A percentile compares a stretch with the other conserved stretches of the same genome.
These are phyloP conservation scores for Schizophyllum commune DNA, from an alignment of 1,284 basidiomycete genomes.

Conservation along the genomic window DNA sequence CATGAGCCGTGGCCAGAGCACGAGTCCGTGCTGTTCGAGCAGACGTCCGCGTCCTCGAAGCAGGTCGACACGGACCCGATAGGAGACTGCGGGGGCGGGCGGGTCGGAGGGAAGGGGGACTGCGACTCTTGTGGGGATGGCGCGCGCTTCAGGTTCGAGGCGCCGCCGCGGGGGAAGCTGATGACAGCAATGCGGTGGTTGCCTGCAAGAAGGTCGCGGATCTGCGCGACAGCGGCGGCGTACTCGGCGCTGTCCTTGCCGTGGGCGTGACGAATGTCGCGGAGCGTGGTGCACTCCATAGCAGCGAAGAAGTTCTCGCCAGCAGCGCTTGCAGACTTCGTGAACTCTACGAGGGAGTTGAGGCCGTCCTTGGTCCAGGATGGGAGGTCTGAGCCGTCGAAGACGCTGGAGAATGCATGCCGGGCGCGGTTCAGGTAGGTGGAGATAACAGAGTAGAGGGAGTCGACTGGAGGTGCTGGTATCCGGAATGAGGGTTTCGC, in stretches of 20 bases:
- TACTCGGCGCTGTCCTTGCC: slow-evolving; percentile 52
- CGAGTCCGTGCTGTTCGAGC: slow-evolving; percentile 50
- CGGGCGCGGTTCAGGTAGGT: slow-evolving; percentile 51
- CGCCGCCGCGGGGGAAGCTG: slow-evolving; percentile 23
- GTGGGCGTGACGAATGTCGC: slow-evolving; percentile 35
- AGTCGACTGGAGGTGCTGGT: slow-evolving; percentile 23
- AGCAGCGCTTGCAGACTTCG: slow-evolving; percentile 28
- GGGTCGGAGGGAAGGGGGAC: slow-evolving; percentile 38
- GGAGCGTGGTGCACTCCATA: slow-evolving; percentile 46
- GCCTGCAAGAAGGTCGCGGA: slow-evolving; percentile 35
- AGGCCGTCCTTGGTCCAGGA: slow-evolving; percentile 26
- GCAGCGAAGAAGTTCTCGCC: slow-evolving; percentile 47
- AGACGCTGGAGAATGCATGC: slow-evolving; percentile 49
- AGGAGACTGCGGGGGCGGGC: slow-evolving; percentile 43
- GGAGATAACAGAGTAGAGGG: slow-evolving; percentile 43
- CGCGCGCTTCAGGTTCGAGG: slow-evolving; percentile 24
- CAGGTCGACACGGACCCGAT: slow-evolving; percentile 60
- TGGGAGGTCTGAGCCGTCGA: slow-evolving; percentile 22
- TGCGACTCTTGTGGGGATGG: slow-evolving; percentile 36
- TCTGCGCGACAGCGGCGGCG: slow-evolving; percentile 29
- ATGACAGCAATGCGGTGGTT: slow-evolving; percentile 47
- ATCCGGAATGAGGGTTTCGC: slow-evolving; percentile 35
- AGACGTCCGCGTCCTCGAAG: slow-evolving; percentile 44
- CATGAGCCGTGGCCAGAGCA: slow-evolving; percentile 72
- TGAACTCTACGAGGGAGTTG: slow-evolving; percentile 38